Percentiles rank a stretch among this genome's conserved stretches.
phyloP scores from a whole-genome alignment of 139 green algal species.

The Pleodorina starrii region DNA sequence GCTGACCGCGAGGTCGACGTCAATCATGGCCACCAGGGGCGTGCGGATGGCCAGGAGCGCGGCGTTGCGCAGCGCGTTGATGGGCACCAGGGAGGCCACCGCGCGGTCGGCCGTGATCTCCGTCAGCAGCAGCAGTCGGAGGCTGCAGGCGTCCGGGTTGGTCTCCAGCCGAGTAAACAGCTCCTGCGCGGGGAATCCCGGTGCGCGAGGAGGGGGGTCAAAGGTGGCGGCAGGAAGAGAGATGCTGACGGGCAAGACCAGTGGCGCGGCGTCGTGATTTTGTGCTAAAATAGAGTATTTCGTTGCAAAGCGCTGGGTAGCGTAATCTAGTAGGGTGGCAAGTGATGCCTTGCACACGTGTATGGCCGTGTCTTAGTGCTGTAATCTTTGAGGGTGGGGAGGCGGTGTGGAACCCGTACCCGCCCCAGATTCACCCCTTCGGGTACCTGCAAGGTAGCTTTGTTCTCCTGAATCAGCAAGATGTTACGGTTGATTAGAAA shows the following conservation, averaged over 20 bases:
- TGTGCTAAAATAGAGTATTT: too few relatives aligned
- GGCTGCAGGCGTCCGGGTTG: neutral
- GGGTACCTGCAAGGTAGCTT: conserved; percentile 10
- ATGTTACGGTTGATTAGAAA: neutral
- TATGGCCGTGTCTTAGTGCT: too few relatives aligned
- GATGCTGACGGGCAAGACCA: too few relatives aligned
- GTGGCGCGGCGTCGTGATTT: too few relatives aligned
- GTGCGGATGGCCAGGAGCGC: conserved; percentile 54
- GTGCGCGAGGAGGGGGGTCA: too few relatives aligned
- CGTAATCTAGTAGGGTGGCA: too few relatives aligned
- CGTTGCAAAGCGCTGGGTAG: too few relatives aligned
- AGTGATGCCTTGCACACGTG: too few relatives aligned
- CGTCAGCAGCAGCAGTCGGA: conserved; percentile 57
- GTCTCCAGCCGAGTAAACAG: neutral
- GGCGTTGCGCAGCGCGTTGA: conserved; percentile 61
- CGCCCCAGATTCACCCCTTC: too few relatives aligned
- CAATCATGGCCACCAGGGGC: conserved; percentile 57
- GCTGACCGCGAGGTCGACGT: conserved; percentile 57
- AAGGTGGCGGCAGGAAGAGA: too few relatives aligned
- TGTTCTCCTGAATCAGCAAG: neutral
- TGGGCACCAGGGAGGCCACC: conserved; percentile 58
- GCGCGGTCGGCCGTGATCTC: conserved; percentile 48
- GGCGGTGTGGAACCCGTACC: too few relatives aligned
- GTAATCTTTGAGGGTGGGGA: too few relatives aligned
- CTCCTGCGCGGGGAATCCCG: neutral